Conservation (phyloP, 495 filamentous ascomycete genomes). For the Podospora australis region DNA sequence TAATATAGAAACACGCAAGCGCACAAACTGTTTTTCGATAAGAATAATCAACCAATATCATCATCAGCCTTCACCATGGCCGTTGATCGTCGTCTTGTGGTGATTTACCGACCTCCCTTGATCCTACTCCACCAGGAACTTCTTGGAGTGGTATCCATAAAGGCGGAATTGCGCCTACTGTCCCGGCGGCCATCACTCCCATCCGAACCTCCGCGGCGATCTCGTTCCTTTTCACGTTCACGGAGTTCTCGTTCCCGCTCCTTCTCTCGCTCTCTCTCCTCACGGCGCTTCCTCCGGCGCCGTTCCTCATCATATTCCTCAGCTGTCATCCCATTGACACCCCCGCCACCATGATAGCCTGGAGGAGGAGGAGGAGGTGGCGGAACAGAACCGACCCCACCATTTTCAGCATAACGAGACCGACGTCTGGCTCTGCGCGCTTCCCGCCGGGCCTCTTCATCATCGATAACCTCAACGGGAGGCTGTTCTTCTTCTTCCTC, state of each 20-base stretch:
- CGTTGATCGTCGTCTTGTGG: too few relatives aligned
- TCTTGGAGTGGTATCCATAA: slow-evolving; percentile 40
- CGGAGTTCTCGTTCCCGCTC: slow-evolving; percentile 11
- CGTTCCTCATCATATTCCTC: slow-evolving; percentile 38
- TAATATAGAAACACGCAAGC: too few relatives aligned
- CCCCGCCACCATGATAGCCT: slow-evolving; percentile 2
- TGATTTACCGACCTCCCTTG: too few relatives aligned
- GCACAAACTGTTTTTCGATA: too few relatives aligned
- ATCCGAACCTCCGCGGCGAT: slow-evolving; percentile 35
- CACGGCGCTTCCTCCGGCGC: slow-evolving; percentile 39
- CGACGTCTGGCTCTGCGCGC: slow-evolving; percentile 39
- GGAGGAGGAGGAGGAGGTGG: too few relatives aligned
- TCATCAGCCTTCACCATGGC: slow-evolving; percentile 1
- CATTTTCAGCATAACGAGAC: slow-evolving; percentile 32
- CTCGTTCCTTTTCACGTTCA: slow-evolving; percentile 9
- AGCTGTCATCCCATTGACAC: slow-evolving; percentile 5
- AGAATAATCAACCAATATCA: neutral
- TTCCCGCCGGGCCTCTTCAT: slow-evolving; percentile 40
- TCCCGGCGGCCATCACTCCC: slow-evolving; percentile 38
- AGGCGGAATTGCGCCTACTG: slow-evolving; percentile 28
- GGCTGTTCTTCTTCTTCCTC: slow-evolving; percentile 16
- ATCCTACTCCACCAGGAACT: slow-evolving; percentile 52
- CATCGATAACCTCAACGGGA: slow-evolving; percentile 26
- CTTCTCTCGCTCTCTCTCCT: slow-evolving; percentile 20
- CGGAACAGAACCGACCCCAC: too few relatives aligned